Percentiles rank a stretch among this genome's conserved stretches.
Evolutionary conservation across 768 basidiomycete genomes (phyloP).

Genomic region (Chalciporus piperatus): DNA sequence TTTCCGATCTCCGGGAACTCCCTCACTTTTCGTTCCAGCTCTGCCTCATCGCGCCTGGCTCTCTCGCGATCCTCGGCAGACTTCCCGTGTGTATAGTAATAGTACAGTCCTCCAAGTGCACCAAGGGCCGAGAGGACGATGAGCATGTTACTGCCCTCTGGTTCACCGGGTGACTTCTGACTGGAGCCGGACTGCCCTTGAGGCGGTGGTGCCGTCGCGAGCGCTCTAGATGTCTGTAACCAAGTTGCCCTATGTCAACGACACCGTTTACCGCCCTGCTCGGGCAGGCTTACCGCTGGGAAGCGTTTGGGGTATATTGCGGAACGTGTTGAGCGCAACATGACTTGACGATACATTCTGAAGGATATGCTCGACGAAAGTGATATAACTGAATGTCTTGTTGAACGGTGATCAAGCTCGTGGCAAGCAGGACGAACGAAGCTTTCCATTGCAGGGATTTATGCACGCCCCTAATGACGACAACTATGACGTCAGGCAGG

Average conservation of each 20-base stretch:
- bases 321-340: conserved; percentile 5
- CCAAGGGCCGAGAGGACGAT: conserved; percentile 32
- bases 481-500: neutral
- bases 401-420: neutral
- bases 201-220: conserved; percentile 15
- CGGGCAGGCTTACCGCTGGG: conserved; percentile 8
- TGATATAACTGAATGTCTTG: neutral
- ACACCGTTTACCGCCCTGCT: neutral
- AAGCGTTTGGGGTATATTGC: conserved; percentile 11
- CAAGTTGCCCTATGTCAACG: neutral
- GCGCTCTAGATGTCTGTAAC: conserved; percentile 7
- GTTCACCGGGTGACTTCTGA: neutral
- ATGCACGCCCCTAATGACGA: neutral
- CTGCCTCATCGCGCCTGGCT: conserved; percentile 34
- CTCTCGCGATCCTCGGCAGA: conserved; percentile 18
- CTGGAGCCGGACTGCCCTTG: conserved; percentile 4
- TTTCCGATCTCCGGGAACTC: conserved; percentile 30
- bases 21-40: conserved; percentile 27
- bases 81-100: conserved; percentile 33
- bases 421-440: neutral
- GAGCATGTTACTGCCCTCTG: conserved; percentile 23
- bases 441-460: neutral
- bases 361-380: neutral
- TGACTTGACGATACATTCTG: conserved; percentile 15
- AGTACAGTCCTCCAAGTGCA: conserved; percentile 36